phyloP scores from a whole-genome alignment of 345 rosid species.

The Isatis tinctoria region DNA sequence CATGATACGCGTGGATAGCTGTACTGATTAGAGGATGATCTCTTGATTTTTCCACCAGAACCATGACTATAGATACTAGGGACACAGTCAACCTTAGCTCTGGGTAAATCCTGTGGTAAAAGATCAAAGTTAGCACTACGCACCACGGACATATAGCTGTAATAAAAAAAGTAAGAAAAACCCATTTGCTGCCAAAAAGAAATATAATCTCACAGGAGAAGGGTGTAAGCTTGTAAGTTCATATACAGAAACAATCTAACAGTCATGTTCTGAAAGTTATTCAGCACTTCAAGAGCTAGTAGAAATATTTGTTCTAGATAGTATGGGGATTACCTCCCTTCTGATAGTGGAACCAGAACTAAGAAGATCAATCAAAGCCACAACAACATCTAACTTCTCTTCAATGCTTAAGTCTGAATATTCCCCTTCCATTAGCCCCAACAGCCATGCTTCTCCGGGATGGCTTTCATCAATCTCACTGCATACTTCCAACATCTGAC shows the following conservation, averaged over 20 bases:
- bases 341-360: slow-evolving; percentile 71
- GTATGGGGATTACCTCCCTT: slow-evolving; percentile 60
- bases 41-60: slow-evolving; percentile 89
- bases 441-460: slow-evolving; percentile 88
- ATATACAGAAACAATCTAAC: slow-evolving; percentile 7
- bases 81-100: slow-evolving; percentile 39
- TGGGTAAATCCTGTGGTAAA: slow-evolving; percentile 48
- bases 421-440: slow-evolving; percentile 94
- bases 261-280: not conserved
- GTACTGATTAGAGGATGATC: slow-evolving; percentile 48
- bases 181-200: not conserved
- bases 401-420: slow-evolving; percentile 82
- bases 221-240: not conserved
- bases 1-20: slow-evolving; percentile 54
- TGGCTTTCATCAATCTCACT: slow-evolving; percentile 95
- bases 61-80: slow-evolving; percentile 50
- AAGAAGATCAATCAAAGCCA: slow-evolving; percentile 77
- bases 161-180: not conserved
- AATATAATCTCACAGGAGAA: not conserved
- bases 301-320: not conserved
- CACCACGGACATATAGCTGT: not conserved
- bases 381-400: slow-evolving; percentile 80
- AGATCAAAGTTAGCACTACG: slow-evolving; percentile 4
- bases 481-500: slow-evolving; percentile 35
- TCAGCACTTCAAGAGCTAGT: not conserved